phyloP scores from a whole-genome alignment of 2,329 filamentous ascomycete species.

The Diplocarpon rosae region DNA sequence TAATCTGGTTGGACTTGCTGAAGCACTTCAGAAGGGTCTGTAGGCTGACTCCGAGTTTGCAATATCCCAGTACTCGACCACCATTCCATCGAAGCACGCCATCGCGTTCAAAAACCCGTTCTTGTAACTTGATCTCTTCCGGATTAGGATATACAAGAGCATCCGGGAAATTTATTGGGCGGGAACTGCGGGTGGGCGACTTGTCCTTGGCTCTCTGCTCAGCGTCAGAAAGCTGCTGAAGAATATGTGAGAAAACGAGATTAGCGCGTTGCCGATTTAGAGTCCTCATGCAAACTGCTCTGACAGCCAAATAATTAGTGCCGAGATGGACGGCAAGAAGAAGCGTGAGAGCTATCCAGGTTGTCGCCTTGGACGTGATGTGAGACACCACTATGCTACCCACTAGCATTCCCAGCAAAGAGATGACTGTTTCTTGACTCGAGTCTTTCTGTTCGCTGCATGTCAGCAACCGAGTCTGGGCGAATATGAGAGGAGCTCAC shows the following conservation, averaged over 20 bases:
- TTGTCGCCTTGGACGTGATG: constrained; percentile 58
- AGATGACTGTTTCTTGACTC: constrained; percentile 89
- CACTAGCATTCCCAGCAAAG: constrained; percentile 72
- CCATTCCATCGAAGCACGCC: constrained; percentile 39
- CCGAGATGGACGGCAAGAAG: constrained; percentile 68
- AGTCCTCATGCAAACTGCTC: constrained; percentile 69
- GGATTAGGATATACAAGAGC: constrained; percentile 43
- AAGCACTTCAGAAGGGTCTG: constrained; percentile 17
- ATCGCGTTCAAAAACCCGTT: constrained; percentile 23
- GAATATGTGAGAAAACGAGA: constrained; percentile 55
- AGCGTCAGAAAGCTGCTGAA: constrained; percentile 23
- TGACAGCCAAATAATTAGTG: constrained; percentile 80
- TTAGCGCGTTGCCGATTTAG: constrained; percentile 81
- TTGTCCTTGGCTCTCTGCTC: not conserved
- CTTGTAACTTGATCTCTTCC: constrained; percentile 43
- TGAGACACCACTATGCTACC: constrained; percentile 73
- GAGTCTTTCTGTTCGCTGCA: constrained; percentile 54
- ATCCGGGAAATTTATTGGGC: not conserved
- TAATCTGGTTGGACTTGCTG: not conserved
- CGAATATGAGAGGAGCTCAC: constrained; percentile 29
- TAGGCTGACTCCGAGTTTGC: constrained; percentile 41
- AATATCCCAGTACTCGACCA: constrained; percentile 37
- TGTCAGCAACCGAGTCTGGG: not conserved
- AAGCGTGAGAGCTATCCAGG: constrained; percentile 60
- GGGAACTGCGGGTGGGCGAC: not conserved